phyloP scores from a whole-genome alignment of 2,329 filamentous ascomycete species.

The Fusarium albidum region DNA sequence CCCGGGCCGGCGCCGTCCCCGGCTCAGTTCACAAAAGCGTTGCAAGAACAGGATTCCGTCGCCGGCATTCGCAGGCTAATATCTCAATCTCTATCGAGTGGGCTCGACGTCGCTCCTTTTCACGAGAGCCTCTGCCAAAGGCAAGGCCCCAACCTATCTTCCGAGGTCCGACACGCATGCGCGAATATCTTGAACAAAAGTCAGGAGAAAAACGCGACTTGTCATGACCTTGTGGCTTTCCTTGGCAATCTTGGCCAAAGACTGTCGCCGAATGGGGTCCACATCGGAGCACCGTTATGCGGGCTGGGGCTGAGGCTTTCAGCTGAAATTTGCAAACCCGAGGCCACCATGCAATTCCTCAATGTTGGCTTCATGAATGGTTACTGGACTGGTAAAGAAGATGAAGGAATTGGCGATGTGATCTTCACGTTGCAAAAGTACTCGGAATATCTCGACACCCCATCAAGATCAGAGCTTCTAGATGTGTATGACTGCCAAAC shows the following conservation, averaged over 20 bases:
- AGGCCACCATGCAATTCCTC: constrained; percentile 39
- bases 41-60: constrained; percentile 39
- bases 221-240: constrained; percentile 44
- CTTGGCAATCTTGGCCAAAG: constrained; percentile 52
- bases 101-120: constrained; percentile 33
- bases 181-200: constrained; percentile 24
- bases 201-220: constrained; percentile 2
- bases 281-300: constrained; percentile 41
- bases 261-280: constrained; percentile 36
- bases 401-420: constrained; percentile 33
- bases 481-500: constrained; percentile 29
- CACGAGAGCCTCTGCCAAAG: background rate
- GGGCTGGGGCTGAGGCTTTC: constrained; percentile 44
- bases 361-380: constrained; percentile 28
- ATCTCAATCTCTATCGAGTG: constrained; percentile 38
- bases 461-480: constrained; percentile 1
- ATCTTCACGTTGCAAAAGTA: constrained; percentile 32
- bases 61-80: constrained; percentile 43
- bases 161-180: constrained; percentile 37
- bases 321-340: constrained; percentile 36
- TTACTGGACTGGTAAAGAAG: constrained; percentile 18
- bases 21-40: constrained; percentile 25
- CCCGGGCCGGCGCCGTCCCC: constrained; percentile 5
- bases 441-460: constrained; percentile 12
- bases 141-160: constrained; percentile 20